Base-by-base conservation (phyloP, 306 rosid species). In the Inga oerstediana region DNA sequence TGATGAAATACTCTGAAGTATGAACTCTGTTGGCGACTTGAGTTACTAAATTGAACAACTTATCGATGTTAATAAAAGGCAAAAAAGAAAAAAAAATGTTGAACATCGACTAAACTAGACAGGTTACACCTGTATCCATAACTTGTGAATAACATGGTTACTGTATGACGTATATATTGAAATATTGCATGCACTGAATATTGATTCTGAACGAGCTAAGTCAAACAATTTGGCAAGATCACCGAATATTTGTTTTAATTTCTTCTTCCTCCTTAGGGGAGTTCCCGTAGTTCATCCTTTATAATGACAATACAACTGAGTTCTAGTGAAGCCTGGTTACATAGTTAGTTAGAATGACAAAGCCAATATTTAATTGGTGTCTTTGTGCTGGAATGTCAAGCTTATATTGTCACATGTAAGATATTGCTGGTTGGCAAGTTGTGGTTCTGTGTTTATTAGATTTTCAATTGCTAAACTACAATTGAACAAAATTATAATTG, bases 181-280 rank as follows among this genome's bases (percentile, higher is more conserved):
- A 61, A 22, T 61, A 3, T 61, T 24, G 7, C 32, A 61, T 61
- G 34, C 10, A 24, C 11, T 24, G 34, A 61, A 22, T 61, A 61
- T 22, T 61, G 67, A 61, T 61, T 61, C 77, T 41, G 4, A 54
- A 14, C 16, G 34, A 68, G 65, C 64, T 56, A 58, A 70, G 72
- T 30, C 41, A 41, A 24, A 41, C 30, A 16, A 66, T 85, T 77
- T 81, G 24, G 37, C 73, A 34, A 74, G 64, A 45, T 76, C 51
- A 32, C 74, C 1, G 48, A n/a, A 27, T 59, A 14, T 17, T 65
- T 74, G n/a, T 56, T 37, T 75, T 74, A 1, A 30, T 1, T 20
- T 24, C 59, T 78, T 48, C 35, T 45, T 62, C 49, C 32, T 51
- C 67, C 70, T 16, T 45, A 41, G 48, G 80, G 20, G 19, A 52